phyloP scores from a whole-genome alignment of 768 basidiomycete genomes.

The Naganishia antarctica region DNA sequence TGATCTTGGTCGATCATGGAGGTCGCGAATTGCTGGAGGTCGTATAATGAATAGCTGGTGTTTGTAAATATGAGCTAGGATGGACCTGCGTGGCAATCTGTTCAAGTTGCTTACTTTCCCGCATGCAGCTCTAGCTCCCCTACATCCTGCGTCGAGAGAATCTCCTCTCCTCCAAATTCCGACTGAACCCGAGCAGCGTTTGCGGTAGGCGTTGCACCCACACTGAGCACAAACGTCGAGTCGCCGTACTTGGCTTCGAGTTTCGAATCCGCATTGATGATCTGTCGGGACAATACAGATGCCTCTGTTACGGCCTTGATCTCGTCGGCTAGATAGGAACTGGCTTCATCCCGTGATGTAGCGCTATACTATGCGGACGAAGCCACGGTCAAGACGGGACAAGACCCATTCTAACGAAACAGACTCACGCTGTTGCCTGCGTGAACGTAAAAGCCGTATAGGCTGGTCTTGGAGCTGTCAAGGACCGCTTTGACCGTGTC shows the following conservation, averaged over 20 bases:
- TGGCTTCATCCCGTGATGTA: conserved; percentile 62
- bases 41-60: conserved; percentile 54
- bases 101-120: conserved; percentile 17
- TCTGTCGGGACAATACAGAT: conserved; percentile 55
- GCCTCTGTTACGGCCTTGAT: conserved; percentile 66
- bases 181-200: conserved; percentile 57
- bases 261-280: conserved; percentile 36
- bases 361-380: conserved; percentile 58
- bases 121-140: conserved; percentile 67
- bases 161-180: neutral
- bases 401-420: neutral
- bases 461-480: conserved; percentile 56
- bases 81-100: neutral
- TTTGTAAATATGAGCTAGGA: neutral
- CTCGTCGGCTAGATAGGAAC: conserved; percentile 64
- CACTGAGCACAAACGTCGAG: conserved; percentile 61
- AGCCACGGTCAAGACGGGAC: neutral
- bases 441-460: conserved; percentile 82
- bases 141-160: neutral
- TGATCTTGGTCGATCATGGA: conserved; percentile 57
- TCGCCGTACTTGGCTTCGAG: conserved; percentile 48
- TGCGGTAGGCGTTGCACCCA: conserved; percentile 83
- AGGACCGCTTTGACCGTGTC: conserved; percentile 58
- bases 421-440: conserved; percentile 55
- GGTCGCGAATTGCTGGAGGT: conserved; percentile 78